These are phyloP conservation scores for Carex parvula DNA, from an alignment of 176 grass and related monocot genomes.

Conservation along the genomic window DNA sequence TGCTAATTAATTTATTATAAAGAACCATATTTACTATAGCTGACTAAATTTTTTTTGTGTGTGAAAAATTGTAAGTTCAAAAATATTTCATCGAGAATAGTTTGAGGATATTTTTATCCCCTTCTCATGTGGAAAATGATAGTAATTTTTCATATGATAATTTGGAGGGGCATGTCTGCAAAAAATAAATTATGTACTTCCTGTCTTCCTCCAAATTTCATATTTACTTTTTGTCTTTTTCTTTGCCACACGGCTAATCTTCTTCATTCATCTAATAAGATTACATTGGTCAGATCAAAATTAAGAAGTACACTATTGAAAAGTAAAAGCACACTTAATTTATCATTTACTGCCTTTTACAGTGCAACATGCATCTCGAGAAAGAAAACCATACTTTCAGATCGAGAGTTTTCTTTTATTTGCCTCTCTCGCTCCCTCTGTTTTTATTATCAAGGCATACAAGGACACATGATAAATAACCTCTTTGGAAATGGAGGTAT, in stretches of 20 bases:
- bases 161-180: neutral
- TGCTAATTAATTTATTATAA: neutral
- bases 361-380: neutral
- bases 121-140: neutral
- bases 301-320: constrained; percentile 25
- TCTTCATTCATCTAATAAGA: constrained; percentile 14
- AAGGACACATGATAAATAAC: too few relatives aligned
- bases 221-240: constrained; percentile 43
- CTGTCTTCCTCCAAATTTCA: constrained; percentile 20
- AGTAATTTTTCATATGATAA: neutral
- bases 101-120: neutral
- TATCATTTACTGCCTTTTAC: constrained; percentile 10
- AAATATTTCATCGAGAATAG: neutral
- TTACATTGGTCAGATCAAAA: neutral
- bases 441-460: too few relatives aligned
- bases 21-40: too few relatives aligned
- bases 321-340: constrained; percentile 19
- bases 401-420: neutral
- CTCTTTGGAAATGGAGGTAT: too few relatives aligned
- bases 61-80: neutral
- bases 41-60: neutral
- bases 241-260: constrained; percentile 22
- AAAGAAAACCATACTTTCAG: constrained; percentile 1
- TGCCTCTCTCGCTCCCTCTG: neutral
- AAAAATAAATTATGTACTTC: neutral